Conservation (phyloP, 495 filamentous ascomycete genomes). For the Aspergillus hancockii region DNA sequence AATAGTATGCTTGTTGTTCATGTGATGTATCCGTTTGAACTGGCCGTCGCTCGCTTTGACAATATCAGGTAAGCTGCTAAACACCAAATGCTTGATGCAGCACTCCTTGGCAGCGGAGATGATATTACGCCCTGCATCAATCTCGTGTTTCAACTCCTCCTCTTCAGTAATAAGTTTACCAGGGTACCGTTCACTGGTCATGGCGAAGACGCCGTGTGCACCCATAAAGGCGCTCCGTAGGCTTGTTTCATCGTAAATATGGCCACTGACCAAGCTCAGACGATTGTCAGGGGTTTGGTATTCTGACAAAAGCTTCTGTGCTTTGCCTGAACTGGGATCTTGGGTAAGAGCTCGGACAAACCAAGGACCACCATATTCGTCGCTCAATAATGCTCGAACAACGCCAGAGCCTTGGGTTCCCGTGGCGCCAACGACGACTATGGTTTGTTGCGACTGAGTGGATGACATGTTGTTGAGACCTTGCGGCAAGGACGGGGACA, state of each 20-base stretch:
- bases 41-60: constrained; percentile 9
- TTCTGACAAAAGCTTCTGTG: neutral
- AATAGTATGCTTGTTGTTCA: constrained; percentile 22
- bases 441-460: too few relatives aligned
- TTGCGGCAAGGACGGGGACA: too few relatives aligned
- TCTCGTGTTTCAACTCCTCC: constrained; percentile 34
- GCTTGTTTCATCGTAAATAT: constrained; percentile 26
- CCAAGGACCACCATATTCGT: constrained; percentile 28
- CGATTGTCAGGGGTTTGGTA: constrained; percentile 6
- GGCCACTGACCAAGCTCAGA: constrained; percentile 14
- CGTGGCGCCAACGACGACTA: constrained; percentile 49
- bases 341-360: constrained; percentile 46
- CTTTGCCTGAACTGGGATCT: constrained; percentile 28
- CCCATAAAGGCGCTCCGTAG: constrained; percentile 29
- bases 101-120: constrained; percentile 32
- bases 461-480: too few relatives aligned
- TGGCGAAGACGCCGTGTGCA: constrained; percentile 36
- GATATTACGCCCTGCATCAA: constrained; percentile 32
- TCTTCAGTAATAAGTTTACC: constrained; percentile 16
- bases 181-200: constrained; percentile 27
- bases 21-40: constrained; percentile 19
- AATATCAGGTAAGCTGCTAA: constrained; percentile 33
- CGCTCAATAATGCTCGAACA: constrained; percentile 27
- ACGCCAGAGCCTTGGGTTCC: constrained; percentile 48
- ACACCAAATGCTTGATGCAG: constrained; percentile 37